Percentiles rank a stretch among this genome's conserved stretches.
phyloP scores from a whole-genome alignment of 2,329 filamentous ascomycete genomes.

The Epichloe sp. region DNA sequence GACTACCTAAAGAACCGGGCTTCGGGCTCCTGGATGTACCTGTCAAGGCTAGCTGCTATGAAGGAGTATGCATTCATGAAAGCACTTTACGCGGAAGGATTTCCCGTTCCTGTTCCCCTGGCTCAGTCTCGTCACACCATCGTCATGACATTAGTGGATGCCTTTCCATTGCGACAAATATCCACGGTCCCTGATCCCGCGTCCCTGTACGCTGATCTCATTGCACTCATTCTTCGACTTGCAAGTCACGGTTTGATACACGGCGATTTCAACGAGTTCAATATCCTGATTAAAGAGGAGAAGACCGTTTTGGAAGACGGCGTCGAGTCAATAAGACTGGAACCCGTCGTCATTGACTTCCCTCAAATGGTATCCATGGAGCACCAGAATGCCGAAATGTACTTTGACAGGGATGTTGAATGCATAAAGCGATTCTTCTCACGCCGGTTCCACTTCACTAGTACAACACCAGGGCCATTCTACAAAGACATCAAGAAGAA shows the following conservation, averaged over 20 bases:
- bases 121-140: slow-evolving; percentile 90
- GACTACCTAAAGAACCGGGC: slow-evolving; percentile 79
- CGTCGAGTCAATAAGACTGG: slow-evolving; percentile 37
- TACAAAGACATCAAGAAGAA: slow-evolving; percentile 73
- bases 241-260: slow-evolving; percentile 86
- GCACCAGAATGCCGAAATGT: slow-evolving; percentile 86
- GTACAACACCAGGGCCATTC: slow-evolving; percentile 69
- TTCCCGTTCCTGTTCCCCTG: slow-evolving; percentile 78
- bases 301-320: slow-evolving; percentile 26
- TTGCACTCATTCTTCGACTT: slow-evolving; percentile 70
- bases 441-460: slow-evolving; percentile 75
- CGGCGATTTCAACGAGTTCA: slow-evolving; percentile 99
- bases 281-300: slow-evolving; percentile 82
- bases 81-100: slow-evolving; percentile 68
- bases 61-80: slow-evolving; percentile 95
- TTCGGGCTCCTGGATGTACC: slow-evolving; percentile 93
- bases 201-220: slow-evolving; percentile 79
- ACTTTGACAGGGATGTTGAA: slow-evolving; percentile 90
- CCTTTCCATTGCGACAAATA: slow-evolving; percentile 83
- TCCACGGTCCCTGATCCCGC: slow-evolving; percentile 72
- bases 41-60: slow-evolving; percentile 80
- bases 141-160: slow-evolving; percentile 88
- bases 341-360: slow-evolving; percentile 89
- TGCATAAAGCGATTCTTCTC: slow-evolving; percentile 94
- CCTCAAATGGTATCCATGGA: slow-evolving; percentile 97